Base-by-base conservation (phyloP, 495 filamentous ascomycete genomes). In the Penicillium daleae region DNA sequence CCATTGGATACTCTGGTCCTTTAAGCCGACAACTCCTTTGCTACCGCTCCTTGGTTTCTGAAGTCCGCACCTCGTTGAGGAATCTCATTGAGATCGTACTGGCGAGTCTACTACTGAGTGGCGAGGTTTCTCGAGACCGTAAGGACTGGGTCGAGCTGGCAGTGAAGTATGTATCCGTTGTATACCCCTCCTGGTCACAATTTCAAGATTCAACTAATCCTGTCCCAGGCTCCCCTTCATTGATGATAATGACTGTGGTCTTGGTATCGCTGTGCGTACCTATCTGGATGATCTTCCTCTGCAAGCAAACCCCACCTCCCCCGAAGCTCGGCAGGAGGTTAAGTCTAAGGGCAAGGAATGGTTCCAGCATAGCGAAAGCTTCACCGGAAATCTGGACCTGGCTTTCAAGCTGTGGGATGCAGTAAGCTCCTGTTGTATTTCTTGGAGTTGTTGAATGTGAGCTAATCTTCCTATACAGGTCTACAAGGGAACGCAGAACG, bases 1-100 rank as follows among this genome's bases (percentile, higher is more conserved):
- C 83, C 6, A 93, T 93, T 66, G 93, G 96, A 26, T 99, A 97
- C 75, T 97, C 95, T 26, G 95, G 95, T 1, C 95, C 95, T 0
- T 82, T 99, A 1, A 97, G 91, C 80, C 88, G 93, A 70, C 91
- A 95, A 66, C 82, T 98, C 46, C 82, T 98, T 12, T 89, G 88
- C 31, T 98, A 92, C 78, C 91, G 92, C 61, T 92, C 92, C 0
- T 80, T 97, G 61, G 88, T 90, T 40, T 87, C 87, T 8, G 87
- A 90, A 60, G 87, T 97, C 33, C 91, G 93, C 21, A 81, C 86
- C 56, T 85, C 86, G 40, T 79, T 95, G 60, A 85, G 95, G 57
- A 94, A 94, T 72, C 76, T 97, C 42, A 77, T 93, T 33, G 96
- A 99, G 76, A 89, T 91, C 62, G 82, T 90, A 31, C 74, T 92